Base-by-base conservation (phyloP, 495 filamentous ascomycete genomes). In the Cenococcum geophilum region DNA sequence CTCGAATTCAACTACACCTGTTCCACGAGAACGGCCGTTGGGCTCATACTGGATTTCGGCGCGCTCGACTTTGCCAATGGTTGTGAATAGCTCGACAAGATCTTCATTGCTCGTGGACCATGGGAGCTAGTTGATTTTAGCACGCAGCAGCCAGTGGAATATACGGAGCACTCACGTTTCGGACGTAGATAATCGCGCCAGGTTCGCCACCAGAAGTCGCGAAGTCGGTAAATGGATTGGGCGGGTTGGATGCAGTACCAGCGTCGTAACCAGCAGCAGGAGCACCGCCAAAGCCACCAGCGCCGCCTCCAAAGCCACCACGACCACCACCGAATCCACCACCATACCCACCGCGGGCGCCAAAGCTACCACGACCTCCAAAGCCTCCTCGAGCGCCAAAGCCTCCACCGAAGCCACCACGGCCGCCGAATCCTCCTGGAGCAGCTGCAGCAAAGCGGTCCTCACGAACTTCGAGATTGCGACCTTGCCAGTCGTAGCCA, bases 101-200 rank as follows among this genome's bases (percentile, higher is more conserved):
- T 98, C 93, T 58, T 97, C 95, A 68, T 97, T 97, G 76, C 91
- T 96, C 21, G 93, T 98, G 35, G 92, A 97, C 93, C 93, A 98
- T 5, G 93, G 93, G 59, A 98, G 83, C 92, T 97, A 68, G 25
- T 32, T 11, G 32, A 9, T 8, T 65, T 73, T 59, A 71, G 68
- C 50, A 59, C 1, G 9, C 16, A 22, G 32, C 27, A 10, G 51
- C 10, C 14, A 56, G 0, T 32, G 59, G 43, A 40, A 5, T 21
- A 27, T 16, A 52, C 11, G 54, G 21, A 25, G 14, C 23, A 83
- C 91, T 84, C 81, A 97, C 93, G 70, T 98, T 98, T 77, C 93
- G 91, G 57, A 97, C 93, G 63, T 92, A 96, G 73, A 98, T 97
- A 25, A 79, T 85, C 62, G 88, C 80, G 72, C 85, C 87, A 66